Evolutionary conservation across 2,329 filamentous ascomycete genomes (phyloP).

Genomic region (Xylaria arbuscula): DNA sequence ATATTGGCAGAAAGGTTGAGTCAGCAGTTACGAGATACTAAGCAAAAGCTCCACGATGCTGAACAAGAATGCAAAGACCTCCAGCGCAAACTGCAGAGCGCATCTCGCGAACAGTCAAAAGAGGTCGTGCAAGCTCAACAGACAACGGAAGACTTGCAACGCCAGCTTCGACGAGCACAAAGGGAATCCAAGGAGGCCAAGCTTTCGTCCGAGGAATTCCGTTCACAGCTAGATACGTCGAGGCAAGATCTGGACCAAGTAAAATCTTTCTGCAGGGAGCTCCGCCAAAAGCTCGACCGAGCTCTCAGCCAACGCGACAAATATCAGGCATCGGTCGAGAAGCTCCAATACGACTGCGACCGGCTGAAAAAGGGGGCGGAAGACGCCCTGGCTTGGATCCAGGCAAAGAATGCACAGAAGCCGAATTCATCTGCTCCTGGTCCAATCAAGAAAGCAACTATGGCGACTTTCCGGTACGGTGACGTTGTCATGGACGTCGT

Average conservation of each 20-base stretch:
- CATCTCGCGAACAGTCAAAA: conserved; percentile 51
- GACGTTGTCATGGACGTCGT: conserved; percentile 64
- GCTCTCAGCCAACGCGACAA: conserved; percentile 73
- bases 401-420: conserved; percentile 47
- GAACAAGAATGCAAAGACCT: conserved; percentile 52
- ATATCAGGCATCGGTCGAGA: conserved; percentile 65
- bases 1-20: conserved; percentile 52
- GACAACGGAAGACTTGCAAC: conserved; percentile 40
- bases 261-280: conserved; percentile 53
- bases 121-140: conserved; percentile 55
- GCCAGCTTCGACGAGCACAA: conserved; percentile 53
- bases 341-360: conserved; percentile 64
- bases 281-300: conserved; percentile 75
- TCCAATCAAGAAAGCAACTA: conserved; percentile 42
- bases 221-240: conserved; percentile 43
- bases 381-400: conserved; percentile 53
- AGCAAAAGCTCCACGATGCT: conserved; percentile 73
- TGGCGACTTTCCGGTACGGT: conserved; percentile 52
- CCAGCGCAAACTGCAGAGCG: conserved; percentile 51
- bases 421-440: conserved; percentile 30
- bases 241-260: conserved; percentile 43
- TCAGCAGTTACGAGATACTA: conserved; percentile 66
- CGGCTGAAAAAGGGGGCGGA: conserved; percentile 56
- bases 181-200: conserved; percentile 64
- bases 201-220: conserved; percentile 58